These are phyloP conservation scores for Xylaria venustula DNA, from an alignment of 495 filamentous ascomycete species.

Conservation along the genomic window DNA sequence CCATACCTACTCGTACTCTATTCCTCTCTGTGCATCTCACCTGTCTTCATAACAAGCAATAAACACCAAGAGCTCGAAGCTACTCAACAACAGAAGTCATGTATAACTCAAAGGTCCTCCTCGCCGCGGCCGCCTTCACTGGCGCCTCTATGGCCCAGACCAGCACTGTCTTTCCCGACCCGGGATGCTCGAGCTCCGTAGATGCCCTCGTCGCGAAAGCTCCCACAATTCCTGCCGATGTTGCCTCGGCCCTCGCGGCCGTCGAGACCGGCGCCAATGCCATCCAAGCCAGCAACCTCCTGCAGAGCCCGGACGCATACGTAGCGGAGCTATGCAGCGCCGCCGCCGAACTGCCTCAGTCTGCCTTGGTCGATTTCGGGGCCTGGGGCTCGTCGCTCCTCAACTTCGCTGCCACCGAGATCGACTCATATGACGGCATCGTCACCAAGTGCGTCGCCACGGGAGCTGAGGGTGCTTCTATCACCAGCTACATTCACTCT, in stretches of 20 bases:
- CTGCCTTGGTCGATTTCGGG: neutral
- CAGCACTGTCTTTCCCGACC: neutral
- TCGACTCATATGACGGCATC: slow-evolving; percentile 1
- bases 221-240: neutral
- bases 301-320: neutral
- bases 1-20: neutral
- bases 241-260: neutral
- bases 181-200: neutral
- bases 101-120: neutral
- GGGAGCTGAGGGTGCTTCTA: neutral
- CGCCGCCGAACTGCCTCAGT: neutral
- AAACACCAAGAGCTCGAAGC: neutral
- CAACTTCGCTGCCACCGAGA: neutral
- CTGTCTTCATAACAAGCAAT: neutral
- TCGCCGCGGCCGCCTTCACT: neutral
- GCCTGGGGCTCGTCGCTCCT: neutral
- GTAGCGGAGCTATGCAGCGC: neutral
- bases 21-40: neutral
- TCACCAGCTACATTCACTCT: slow-evolving; percentile 7
- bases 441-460: neutral
- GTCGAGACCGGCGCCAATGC: neutral
- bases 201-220: neutral
- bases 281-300: neutral
- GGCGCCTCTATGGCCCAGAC: neutral
- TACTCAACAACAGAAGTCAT: neutral